These are phyloP conservation scores for Vitis cinerea DNA, from an alignment of 164 flowering plant genomes.

Conservation along the genomic window DNA sequence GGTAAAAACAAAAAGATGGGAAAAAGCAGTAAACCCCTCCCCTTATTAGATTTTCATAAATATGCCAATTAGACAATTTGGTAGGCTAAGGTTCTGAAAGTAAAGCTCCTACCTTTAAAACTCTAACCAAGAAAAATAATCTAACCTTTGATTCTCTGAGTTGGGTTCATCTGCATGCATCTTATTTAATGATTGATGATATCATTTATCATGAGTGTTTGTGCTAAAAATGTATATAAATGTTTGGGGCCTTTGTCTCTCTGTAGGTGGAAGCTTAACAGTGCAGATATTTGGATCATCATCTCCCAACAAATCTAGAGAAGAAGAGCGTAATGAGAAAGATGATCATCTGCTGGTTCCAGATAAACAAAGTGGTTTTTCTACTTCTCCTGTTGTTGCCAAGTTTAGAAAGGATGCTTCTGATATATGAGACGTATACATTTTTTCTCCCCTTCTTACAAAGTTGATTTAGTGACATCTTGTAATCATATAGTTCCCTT, in stretches of 20 bases:
- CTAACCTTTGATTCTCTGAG: no score
- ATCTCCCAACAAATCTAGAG: constrained; percentile 19
- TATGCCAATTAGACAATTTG: no score
- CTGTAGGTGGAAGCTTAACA: constrained; percentile 69
- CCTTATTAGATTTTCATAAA: no score
- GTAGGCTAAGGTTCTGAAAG: no score
- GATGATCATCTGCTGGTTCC: constrained; percentile 18
- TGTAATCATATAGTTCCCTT: neutral
- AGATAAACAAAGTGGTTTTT: constrained; percentile 22
- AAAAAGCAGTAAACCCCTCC: no score
- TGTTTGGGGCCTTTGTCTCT: constrained; percentile 1
- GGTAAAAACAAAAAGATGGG: no score
- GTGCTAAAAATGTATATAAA: neutral
- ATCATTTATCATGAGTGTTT: neutral
- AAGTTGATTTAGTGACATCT: neutral
- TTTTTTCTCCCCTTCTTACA: neutral
- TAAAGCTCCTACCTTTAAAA: no score
- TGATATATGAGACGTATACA: constrained; percentile 9
- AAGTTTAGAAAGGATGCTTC: constrained; percentile 20
- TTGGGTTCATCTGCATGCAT: no score
- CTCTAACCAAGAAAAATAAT: no score
- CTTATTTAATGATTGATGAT: neutral
- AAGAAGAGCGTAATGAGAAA: constrained; percentile 18
- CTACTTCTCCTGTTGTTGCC: constrained; percentile 27
- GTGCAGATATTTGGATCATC: constrained; percentile 65